Evolutionary conservation across 345 rosid genomes (phyloP).

Genomic region (Brassica incana): DNA sequence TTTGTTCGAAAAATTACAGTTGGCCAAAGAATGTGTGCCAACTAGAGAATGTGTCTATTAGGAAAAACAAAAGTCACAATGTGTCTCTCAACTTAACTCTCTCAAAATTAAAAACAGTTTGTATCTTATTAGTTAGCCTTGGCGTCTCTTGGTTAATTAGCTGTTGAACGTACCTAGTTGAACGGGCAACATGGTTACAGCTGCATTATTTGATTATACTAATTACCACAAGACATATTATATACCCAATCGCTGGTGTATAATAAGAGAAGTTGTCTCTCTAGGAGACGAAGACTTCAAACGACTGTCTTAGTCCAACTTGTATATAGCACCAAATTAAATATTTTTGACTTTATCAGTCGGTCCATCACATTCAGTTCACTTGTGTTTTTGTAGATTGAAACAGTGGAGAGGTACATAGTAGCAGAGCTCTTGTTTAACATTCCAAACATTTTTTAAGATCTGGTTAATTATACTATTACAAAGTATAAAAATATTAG

Average conservation of each 20-base stretch:
- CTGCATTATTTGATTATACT: slow-evolving; percentile 13
- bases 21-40: too few relatives aligned
- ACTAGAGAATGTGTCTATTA: too few relatives aligned
- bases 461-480: too few relatives aligned
- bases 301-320: slow-evolving; percentile 17
- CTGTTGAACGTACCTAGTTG: slow-evolving; percentile 6
- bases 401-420: not conserved
- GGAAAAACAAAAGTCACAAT: too few relatives aligned
- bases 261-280: slow-evolving; percentile 21
- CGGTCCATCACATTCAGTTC: not conserved
- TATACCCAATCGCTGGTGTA: slow-evolving; percentile 1
- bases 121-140: not conserved
- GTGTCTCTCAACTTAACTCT: too few relatives aligned
- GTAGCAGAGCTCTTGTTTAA: too few relatives aligned
- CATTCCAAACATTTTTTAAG: too few relatives aligned
- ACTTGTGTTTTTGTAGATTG: not conserved
- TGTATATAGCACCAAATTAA: not conserved
- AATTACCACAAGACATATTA: not conserved
- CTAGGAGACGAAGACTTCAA: slow-evolving; percentile 20
- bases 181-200: slow-evolving; percentile 28
- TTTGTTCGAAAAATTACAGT: too few relatives aligned
- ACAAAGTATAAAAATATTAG: too few relatives aligned
- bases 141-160: slow-evolving; percentile 10
- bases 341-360: slow-evolving; percentile 22
- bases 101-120: not conserved